Base-by-base conservation (phyloP, 805 yeast genomes). In the Kuraishia capsulata region DNA sequence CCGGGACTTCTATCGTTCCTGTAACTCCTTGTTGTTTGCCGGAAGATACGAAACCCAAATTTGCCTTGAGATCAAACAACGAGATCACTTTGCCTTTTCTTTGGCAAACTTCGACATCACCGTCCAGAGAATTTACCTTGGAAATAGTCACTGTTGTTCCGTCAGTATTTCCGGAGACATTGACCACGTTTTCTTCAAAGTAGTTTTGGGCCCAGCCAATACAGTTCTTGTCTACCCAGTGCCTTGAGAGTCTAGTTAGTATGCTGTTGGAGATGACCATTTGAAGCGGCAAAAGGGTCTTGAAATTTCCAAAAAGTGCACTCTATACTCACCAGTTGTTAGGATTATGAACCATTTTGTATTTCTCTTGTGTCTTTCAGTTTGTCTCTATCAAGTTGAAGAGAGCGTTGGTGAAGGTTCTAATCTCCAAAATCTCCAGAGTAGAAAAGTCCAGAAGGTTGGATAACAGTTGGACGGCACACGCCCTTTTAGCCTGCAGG, bases 211-310 rank as follows among this genome's bases (percentile, higher is more conserved):
- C 71, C 98, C 98, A 92, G 42, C 75, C 80, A 42, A 90, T 73
- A 64, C 97, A 92, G 68, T 92, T 92, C 62, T 90, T 90, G 64
- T 92, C 97, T 44, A 89, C 97, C 97, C 97, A 92, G 69, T 92
- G 98, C 98, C 17, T 46, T n/a, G n/a, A n/a, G n/a, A n/a, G 47
- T 20, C 52, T 48, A 28, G 49, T 46, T n/a, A 57, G 4, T 62
- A 52, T 17, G 26, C 8, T 10, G 8, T 33, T 9, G 26, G 5
- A 10, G 5, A 20, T 33, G 8, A n/a, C 25, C 4, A 4, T 20
- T 20, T 16, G n/a, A n/a, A n/a, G n/a, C n/a, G n/a, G n/a, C 18
- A 13, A 5, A 18, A 10, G 20, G 11, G 17, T 5, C 11, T 20
- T 4, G 17, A 29, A 14, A 32, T n/a, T n/a, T n/a, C n/a, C n/a